phyloP scores from a whole-genome alignment of 2,329 filamentous ascomycete genomes.

The Zasmidium angulare region DNA sequence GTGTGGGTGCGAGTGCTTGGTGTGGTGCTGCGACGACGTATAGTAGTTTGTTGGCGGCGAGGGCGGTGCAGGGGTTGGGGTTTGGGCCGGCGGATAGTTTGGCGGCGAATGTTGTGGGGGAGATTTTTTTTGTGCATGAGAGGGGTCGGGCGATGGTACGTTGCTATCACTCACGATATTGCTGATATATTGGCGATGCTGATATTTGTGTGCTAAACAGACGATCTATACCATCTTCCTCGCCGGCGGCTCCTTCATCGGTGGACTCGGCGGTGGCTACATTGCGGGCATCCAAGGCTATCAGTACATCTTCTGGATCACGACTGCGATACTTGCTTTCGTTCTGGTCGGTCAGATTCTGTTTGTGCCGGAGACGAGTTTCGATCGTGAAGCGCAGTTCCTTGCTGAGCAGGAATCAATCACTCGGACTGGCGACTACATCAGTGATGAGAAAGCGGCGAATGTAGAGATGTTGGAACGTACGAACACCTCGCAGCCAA shows the following conservation, averaged over 20 bases:
- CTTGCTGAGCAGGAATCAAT: constrained; percentile 18
- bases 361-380: constrained; percentile 43
- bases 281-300: constrained; percentile 39
- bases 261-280: constrained; percentile 43
- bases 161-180: not conserved
- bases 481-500: too few relatives aligned
- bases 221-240: constrained; percentile 45
- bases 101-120: constrained; percentile 42
- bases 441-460: constrained; percentile 22
- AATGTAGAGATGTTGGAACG: constrained; percentile 25
- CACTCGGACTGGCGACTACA: constrained; percentile 4
- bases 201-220: constrained; percentile 20
- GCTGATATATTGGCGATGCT: too few relatives aligned
- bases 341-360: constrained; percentile 37
- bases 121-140: constrained; percentile 45
- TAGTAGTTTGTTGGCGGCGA: constrained; percentile 38
- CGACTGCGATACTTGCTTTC: constrained; percentile 37
- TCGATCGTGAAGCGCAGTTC: constrained; percentile 35
- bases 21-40: constrained; percentile 40
- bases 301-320: constrained; percentile 43
- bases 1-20: constrained; percentile 40
- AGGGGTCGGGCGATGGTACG: constrained; percentile 41
- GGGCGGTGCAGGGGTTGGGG: constrained; percentile 40
- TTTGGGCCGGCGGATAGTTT: constrained; percentile 41
- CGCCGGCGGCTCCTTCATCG: constrained; percentile 38